These are phyloP conservation scores for Salinomyces thailandicus DNA, from an alignment of 2,329 filamentous ascomycete genomes.

Conservation along the genomic window DNA sequence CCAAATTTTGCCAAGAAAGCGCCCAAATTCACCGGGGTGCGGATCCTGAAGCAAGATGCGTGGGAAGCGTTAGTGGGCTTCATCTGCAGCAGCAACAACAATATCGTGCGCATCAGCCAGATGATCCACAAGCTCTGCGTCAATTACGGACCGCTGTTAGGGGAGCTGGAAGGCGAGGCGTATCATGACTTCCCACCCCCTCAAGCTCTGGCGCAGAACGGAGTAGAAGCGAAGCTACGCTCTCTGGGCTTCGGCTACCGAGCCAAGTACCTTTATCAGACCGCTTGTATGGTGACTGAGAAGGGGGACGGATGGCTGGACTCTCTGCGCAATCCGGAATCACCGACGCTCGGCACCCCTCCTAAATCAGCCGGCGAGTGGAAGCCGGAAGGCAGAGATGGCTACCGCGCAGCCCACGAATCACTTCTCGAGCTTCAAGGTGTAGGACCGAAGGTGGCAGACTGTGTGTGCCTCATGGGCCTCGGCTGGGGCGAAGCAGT, in stretches of 20 bases:
- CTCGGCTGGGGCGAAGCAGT: conserved; percentile 92
- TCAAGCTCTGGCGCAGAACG: conserved; percentile 56
- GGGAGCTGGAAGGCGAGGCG: conserved; percentile 48
- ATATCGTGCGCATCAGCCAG: conserved; percentile 86
- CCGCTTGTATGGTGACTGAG: conserved; percentile 64
- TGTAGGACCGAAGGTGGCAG: conserved; percentile 92
- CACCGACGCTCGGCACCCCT: conserved; percentile 46
- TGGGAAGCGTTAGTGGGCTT: conserved; percentile 93
- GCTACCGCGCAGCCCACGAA: conserved; percentile 71
- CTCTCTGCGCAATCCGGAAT: conserved; percentile 65
- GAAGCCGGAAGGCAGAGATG: conserved; percentile 44
- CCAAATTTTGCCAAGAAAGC: conserved; percentile 82
- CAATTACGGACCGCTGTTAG: conserved; percentile 72
- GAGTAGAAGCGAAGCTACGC: conserved; percentile 72
- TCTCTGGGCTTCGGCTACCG: conserved; percentile 87
- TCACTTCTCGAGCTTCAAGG: conserved; percentile 69
- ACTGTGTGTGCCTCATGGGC: conserved; percentile 94
- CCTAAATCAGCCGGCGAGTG: conserved; percentile 37
- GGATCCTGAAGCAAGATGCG: conserved; percentile 86
- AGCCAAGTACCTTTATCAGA: conserved; percentile 83
- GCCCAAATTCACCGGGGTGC: conserved; percentile 76
- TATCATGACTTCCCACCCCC: conserved; percentile 86
- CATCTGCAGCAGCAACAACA: conserved; percentile 98
- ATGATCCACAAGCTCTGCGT: conserved; percentile 91
- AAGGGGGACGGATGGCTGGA: conserved; percentile 64